A percentile compares a stretch with the other conserved stretches of the same genome.
Conservation (phyloP, 1,139 yeast species). For the Scheffersomyces quercinus region DNA sequence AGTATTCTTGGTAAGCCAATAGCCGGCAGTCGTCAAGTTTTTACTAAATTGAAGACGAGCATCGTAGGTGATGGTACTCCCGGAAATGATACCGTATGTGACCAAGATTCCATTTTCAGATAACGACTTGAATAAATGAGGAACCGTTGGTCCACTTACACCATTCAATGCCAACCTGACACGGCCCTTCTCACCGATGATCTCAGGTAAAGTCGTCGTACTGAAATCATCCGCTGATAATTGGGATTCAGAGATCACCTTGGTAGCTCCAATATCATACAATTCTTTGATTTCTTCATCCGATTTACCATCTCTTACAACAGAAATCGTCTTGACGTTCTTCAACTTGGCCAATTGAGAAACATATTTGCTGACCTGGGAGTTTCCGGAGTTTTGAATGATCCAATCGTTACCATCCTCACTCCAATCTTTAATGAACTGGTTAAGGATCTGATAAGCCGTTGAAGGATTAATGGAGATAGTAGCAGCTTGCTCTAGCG, state of each 20-base stretch:
- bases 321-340: constrained; percentile 28
- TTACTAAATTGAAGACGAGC: constrained; percentile 18
- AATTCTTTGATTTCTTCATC: constrained; percentile 23
- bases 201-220: constrained; percentile 10
- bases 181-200: constrained; percentile 15
- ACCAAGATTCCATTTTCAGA: constrained; percentile 27
- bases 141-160: constrained; percentile 30
- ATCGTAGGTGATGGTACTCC: constrained; percentile 11
- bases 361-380: constrained; percentile 33
- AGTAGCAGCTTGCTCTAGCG: constrained; percentile 34
- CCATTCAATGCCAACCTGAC: constrained; percentile 35
- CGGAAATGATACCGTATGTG: constrained; percentile 27
- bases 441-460: constrained; percentile 31
- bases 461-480: constrained; percentile 36
- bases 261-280: constrained; percentile 30
- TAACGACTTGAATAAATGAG: constrained; percentile 24
- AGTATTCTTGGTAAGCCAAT: constrained; percentile 21
- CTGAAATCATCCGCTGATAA: constrained; percentile 12
- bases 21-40: constrained; percentile 17
- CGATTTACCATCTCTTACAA: constrained; percentile 34
- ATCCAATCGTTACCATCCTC: constrained; percentile 31
- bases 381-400: constrained; percentile 36
- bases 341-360: constrained; percentile 27
- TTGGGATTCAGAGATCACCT: constrained; percentile 28
- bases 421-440: constrained; percentile 29